Evolutionary conservation across 2,329 filamentous ascomycete genomes (phyloP), one percentile per base, ranked within the genome.

Genomic region (Hypoxylon sp.): DNA sequence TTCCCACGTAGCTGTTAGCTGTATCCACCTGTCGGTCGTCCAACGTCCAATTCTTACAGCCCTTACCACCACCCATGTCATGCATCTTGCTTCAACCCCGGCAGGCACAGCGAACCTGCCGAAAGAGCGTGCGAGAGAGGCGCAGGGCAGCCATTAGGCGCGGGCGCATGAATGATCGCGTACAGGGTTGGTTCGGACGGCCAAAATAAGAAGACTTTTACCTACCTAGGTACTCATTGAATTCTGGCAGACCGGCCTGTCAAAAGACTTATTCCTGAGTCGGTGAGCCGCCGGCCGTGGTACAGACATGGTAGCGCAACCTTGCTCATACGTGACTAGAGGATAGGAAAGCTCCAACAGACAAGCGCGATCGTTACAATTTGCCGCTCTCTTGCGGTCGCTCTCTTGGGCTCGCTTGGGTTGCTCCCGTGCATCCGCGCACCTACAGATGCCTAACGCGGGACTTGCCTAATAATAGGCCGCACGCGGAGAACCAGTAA

Each of bases 81-180:
- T 47, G 27, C 51, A 57, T 53, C 48, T 54, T 43, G 56, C 23
- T 17, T 52, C 52, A 49, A 41, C 42, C 38, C 35, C 41, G 11
- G 20, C 21, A 26, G 17, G 41, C 38, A 38, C 26, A 43, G 29
- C 38, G 38, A 17, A 18, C 3, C n/a, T 4, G 24, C 33, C 23
- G 21, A 20, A 26, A 35, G 37, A n/a, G 29, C 8, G 17, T 13
- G 13, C 31, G 48, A 35, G 42, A 31, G 15, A 18, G n/a, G 17
- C 11, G 29, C 37, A 56, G 35, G 49, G 54, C 41, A 51, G 46
- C 33, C 35, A 52, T 61, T 62, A 64, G 61, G 61, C 61, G 61
- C 58, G 58, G 55, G 61, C 51, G 58, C 58, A 63, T 64, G 49
- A 64, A 64, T 58, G 58, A 64, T 64, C 58, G 49, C 51, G 46